Conservation (phyloP, 2,329 filamentous ascomycete species). For the Fusarium torreyae region DNA sequence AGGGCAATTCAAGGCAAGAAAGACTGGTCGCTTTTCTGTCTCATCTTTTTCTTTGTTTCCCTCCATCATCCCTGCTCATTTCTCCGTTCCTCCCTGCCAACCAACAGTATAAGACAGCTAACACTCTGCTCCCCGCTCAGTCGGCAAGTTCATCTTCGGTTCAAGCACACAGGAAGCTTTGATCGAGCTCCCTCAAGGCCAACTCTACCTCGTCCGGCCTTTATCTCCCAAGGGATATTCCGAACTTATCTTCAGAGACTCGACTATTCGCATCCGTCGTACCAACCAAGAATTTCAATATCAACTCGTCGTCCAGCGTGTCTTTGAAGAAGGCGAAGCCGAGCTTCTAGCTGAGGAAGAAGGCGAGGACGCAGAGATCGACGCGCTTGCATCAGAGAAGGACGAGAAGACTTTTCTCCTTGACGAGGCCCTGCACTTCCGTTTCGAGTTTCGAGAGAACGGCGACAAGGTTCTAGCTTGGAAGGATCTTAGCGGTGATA, state of each 20-base stretch:
- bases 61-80: not conserved
- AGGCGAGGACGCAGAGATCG: constrained; percentile 82
- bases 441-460: constrained; percentile 83
- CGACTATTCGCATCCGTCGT: constrained; percentile 89
- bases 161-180: constrained; percentile 89
- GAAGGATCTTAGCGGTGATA: constrained; percentile 94
- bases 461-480: constrained; percentile 92
- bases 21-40: constrained; percentile 17
- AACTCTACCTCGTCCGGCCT: constrained; percentile 96
- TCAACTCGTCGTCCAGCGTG: constrained; percentile 94
- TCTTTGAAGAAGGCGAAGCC: constrained; percentile 97
- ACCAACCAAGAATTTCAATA: constrained; percentile 98
- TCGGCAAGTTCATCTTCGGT: constrained; percentile 95
- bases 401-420: constrained; percentile 98
- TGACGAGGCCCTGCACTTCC: constrained; percentile 91
- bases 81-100: not conserved
- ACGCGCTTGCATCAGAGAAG: constrained; percentile 82
- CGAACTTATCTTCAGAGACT: constrained; percentile 99
- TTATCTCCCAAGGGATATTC: constrained; percentile 97
- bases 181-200: constrained; percentile 94
- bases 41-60: constrained; percentile 3
- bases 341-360: constrained; percentile 92
- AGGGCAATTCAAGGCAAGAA: constrained; percentile 18
- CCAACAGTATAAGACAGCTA: constrained; percentile 29
- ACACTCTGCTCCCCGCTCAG: constrained; percentile 60